Percentiles rank a stretch among this genome's conserved stretches.
Conservation (phyloP, 2,329 filamentous ascomycete species). For the Lithohypha guttulata region DNA sequence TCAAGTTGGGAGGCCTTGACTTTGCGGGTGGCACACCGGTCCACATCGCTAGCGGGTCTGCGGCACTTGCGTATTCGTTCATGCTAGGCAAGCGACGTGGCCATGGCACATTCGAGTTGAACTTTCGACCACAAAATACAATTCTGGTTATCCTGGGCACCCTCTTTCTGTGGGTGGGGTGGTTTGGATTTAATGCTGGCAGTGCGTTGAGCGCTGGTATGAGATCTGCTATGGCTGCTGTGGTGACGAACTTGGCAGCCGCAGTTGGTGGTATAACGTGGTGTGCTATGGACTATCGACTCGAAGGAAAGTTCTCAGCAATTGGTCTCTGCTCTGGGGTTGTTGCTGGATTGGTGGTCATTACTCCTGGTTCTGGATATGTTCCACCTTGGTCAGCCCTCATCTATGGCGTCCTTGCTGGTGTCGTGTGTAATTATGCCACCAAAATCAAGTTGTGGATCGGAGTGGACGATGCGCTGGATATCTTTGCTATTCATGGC, state of each 20-base stretch:
- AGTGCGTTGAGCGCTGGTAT: slow-evolving; percentile 72
- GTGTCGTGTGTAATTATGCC: slow-evolving; percentile 13
- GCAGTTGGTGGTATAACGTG: slow-evolving; percentile 73
- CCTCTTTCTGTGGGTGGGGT: slow-evolving; percentile 39
- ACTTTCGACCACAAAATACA: slow-evolving; percentile 61
- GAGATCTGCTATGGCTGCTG: slow-evolving; percentile 73
- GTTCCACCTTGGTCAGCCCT: slow-evolving; percentile 61
- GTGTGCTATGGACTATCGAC: slow-evolving; percentile 75
- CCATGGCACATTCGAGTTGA: no score
- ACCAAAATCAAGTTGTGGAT: slow-evolving; percentile 37
- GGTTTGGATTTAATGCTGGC: slow-evolving; percentile 91
- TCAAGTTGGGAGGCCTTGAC: slow-evolving; percentile 57
- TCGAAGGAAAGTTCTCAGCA: slow-evolving; percentile 86
- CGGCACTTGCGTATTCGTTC: slow-evolving; percentile 60
- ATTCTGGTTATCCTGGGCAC: slow-evolving; percentile 64
- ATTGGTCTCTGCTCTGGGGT: slow-evolving; percentile 90
- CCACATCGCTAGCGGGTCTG: slow-evolving; percentile 61
- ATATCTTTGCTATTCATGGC: slow-evolving; percentile 38
- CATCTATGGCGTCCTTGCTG: slow-evolving; percentile 47
- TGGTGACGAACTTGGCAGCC: slow-evolving; percentile 77
- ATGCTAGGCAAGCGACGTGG: slow-evolving; percentile 61
- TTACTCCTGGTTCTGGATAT: slow-evolving; percentile 78
- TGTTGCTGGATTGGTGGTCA: slow-evolving; percentile 74
- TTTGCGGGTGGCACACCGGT: slow-evolving; percentile 68
- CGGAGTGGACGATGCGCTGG: slow-evolving; percentile 47